These are phyloP conservation scores for Petunia hybrid DNA, from an alignment of 305 asterid species.

Conservation along the genomic window DNA sequence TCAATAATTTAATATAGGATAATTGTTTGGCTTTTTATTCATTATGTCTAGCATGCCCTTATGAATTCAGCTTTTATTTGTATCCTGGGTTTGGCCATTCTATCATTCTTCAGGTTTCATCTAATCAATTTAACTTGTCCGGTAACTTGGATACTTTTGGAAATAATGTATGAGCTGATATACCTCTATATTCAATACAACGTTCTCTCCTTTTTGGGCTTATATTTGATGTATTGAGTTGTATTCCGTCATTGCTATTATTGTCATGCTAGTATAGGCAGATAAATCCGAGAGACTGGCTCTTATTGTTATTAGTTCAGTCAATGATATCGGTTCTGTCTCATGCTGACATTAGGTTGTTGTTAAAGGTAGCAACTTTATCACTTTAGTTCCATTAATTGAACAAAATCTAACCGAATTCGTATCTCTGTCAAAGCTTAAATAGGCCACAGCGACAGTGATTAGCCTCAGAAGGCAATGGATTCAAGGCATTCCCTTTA, in stretches of 20 bases:
- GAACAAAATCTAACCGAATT: conserved; percentile 40
- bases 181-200: not conserved
- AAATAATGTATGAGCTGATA: not conserved
- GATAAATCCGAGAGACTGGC: conserved; percentile 11
- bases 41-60: conserved; percentile 8
- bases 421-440: conserved; percentile 37
- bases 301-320: conserved; percentile 17
- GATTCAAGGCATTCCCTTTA: conserved; percentile 44
- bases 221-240: no score
- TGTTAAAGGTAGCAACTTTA: conserved; percentile 35
- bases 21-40: not conserved
- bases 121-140: not conserved
- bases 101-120: not conserved
- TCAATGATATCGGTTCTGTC: conserved; percentile 16
- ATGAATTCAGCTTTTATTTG: conserved; percentile 12
- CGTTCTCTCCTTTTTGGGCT: not conserved
- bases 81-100: not conserved
- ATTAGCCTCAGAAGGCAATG: conserved; percentile 59
- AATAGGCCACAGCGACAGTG: conserved; percentile 43
- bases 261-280: conserved; percentile 16
- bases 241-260: conserved; percentile 2
- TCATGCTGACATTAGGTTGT: conserved; percentile 30
- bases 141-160: conserved; percentile 20
- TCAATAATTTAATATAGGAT: not conserved
- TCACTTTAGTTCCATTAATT: conserved; percentile 33